phyloP scores from a whole-genome alignment of 192 early-diverging fungal species.

The Coemansia sp. region DNA sequence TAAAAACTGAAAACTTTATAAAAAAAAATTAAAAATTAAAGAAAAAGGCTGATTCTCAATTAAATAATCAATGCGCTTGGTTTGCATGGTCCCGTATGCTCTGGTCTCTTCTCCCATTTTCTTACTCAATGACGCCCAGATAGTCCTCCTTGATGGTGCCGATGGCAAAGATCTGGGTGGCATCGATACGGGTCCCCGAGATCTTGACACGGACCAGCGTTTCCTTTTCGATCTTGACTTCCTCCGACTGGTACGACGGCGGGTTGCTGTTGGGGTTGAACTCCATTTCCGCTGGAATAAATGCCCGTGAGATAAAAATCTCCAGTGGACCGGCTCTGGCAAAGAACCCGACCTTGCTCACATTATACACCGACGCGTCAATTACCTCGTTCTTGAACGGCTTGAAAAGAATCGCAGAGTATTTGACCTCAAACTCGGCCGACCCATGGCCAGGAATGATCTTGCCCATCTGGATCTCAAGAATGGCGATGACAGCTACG shows the following conservation, averaged over 20 bases:
- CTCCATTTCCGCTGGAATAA: conserved; percentile 85
- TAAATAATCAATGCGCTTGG: background rate
- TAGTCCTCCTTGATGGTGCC: conserved; percentile 99
- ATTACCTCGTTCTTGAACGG: conserved; percentile 97
- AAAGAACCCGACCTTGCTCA: conserved; percentile 96
- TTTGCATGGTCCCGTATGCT: too few relatives aligned
- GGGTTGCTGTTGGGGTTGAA: conserved; percentile 89
- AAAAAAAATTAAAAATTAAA: background rate
- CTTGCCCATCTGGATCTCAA: conserved; percentile 80
- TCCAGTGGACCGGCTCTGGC: conserved; percentile 91
- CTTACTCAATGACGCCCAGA: conserved; percentile 70
- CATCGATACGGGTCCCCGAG: conserved; percentile 85
- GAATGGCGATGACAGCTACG: conserved; percentile 80
- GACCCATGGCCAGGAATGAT: conserved; percentile 73
- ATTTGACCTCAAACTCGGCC: conserved; percentile 88
- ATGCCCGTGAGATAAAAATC: conserved; percentile 83
- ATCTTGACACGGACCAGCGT: conserved; percentile 84
- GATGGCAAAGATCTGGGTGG: conserved; percentile 91
- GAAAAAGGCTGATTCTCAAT: background rate
- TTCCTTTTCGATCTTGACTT: conserved; percentile 83
- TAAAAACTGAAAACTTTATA: too few relatives aligned
- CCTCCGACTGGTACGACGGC: conserved; percentile 78
- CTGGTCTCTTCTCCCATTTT: background rate
- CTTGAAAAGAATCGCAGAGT: conserved; percentile 96
- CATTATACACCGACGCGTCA: conserved; percentile 84